Evolutionary conservation across 305 asterid species (phyloP), one percentile per base, ranked within the genome.

Genomic region (Ajuga reptans): DNA sequence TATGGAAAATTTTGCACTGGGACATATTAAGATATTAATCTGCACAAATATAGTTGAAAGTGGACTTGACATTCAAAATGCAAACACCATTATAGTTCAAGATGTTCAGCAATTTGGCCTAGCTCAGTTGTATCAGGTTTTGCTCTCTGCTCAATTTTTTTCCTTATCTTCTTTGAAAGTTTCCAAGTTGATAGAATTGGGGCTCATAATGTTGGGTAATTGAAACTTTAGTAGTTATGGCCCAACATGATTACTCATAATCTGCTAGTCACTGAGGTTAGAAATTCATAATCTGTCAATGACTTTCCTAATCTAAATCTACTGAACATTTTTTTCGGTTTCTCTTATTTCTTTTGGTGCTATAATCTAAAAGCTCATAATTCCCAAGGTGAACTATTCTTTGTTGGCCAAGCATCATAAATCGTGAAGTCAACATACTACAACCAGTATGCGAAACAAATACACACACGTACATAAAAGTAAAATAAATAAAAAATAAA

Each of bases 41-140:
- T 92, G 97, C 87, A 92, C 98, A 65, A 92, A 92, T 72, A 90
- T 92, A 74, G 98, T 92, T 75, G 98, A 92, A 80, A 92, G 98
- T 77, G 98, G 98, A 80, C 96, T 92, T 66, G 97, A 92, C 77
- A 92, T 92, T 73, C 98, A 92, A 84, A 90, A 92, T 57, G 96
- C 97, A n/a, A 92, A 92, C 83, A 87, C 98, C 52, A 92, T 92
- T 75, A 78, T 90, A 75, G 81, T 92, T 83, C 98, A 92, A 78
- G 98, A 92, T 75, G 90, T 90, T 79, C 97, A 92, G 76, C 96
- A 84, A 78, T 92, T 92, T 77, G 98, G 98, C 70, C 98, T 92
- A 69, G 98, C 98, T 36, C 98, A 92, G 65, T 62, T 92, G 84
- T 92, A 92, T 84, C 98, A 92, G 97, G 98, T 92, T 74, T 77